Evolutionary conservation across 2,329 filamentous ascomycete species (phyloP), one percentile per base, ranked within the genome.

Genomic region (Aspergillus ochraceoroseus): DNA sequence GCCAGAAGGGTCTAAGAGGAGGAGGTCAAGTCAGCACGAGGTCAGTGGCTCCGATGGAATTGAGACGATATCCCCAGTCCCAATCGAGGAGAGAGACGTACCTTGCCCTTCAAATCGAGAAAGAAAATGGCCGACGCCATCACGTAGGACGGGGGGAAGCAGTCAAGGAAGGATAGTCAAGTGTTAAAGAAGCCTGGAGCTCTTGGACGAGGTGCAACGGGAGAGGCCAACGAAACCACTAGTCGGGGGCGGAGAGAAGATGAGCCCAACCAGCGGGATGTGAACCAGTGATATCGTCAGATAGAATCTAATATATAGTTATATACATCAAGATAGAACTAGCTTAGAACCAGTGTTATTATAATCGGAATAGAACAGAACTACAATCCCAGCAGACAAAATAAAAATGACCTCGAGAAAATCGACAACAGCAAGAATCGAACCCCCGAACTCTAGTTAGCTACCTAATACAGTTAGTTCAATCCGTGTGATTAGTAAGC

Each of bases 61-160:
- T 26, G 31, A 39, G 18, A 27, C 18, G 25, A 32, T 15, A 41
- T 13, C 22, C 27, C 14, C 20, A 19, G 22, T 14, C 12, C 7
- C 6, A 25, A n/a, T n/a, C n/a, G n/a, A 20, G n/a, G 9, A 4
- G n/a, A 13, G 17, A 7, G 6, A 45, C 72, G 49, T 68, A 94
- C 88, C 85, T 98, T 98, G 86, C 92, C 92, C 87, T 98, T 98
- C 55, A 98, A 78, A 69, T 98, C 92, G 60, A 98, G 83, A 67
- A 98, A 98, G 79, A 98, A 98, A 61, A 98, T 66, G 52, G 92
- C 92, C 46, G 92, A 98, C 56, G 92, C 92, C 92, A 98, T 98
- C 64, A 57, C 75, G 69, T 58, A 46, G 47, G 48, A 48, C 44
- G 40, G 37, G 31, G 41, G 38, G 33, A 25, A 30, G 38, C 36